Percentiles rank a stretch among this genome's conserved stretches.
phyloP scores from a whole-genome alignment of 306 rosid genomes.

The Cyamopsis tetragonoloba region DNA sequence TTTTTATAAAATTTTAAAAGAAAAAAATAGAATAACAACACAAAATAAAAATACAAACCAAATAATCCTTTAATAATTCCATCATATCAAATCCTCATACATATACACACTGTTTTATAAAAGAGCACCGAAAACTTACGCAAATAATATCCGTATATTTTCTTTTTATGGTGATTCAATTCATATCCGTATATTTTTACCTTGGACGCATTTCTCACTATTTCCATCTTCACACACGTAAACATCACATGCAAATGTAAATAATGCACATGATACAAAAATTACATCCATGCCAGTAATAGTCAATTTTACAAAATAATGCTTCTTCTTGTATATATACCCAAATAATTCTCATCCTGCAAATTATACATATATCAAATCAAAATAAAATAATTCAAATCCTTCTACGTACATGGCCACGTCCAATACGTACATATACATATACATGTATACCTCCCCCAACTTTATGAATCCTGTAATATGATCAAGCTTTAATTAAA shows the following conservation, averaged over 20 bases:
- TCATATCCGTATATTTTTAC: background rate
- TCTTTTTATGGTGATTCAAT: too few species aligned
- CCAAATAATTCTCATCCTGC: background rate
- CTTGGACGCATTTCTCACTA: background rate
- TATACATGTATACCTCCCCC: constrained; percentile 21
- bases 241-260: background rate
- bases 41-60: too few species aligned
- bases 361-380: background rate
- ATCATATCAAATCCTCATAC: too few species aligned
- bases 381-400: constrained; percentile 19
- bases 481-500: too few species aligned
- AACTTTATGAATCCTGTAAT: constrained; percentile 16
- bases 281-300: background rate
- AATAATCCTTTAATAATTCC: too few species aligned
- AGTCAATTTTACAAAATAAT: background rate
- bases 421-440: constrained; percentile 20
- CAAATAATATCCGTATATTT: background rate
- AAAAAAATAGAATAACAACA: too few species aligned
- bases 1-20: too few species aligned
- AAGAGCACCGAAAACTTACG: background rate
- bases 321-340: background rate
- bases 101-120: background rate
- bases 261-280: background rate
- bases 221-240: background rate
- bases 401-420: background rate